These are phyloP conservation scores for Saccharum officinarum DNA, from an alignment of 176 grass and related monocot species.

Conservation along the genomic window DNA sequence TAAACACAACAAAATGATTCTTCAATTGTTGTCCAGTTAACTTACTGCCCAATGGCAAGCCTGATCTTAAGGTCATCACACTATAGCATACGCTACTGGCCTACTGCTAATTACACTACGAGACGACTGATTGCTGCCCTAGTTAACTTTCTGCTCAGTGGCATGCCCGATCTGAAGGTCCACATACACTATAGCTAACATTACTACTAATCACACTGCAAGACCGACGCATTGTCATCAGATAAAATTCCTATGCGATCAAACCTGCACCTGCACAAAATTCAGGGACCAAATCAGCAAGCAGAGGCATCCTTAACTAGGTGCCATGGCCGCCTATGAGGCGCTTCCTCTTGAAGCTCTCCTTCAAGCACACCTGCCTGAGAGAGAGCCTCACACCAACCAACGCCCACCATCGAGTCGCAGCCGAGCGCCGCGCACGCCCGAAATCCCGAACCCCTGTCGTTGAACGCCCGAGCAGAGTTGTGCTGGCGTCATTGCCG, in stretches of 20 bases:
- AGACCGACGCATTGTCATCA: not conserved
- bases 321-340: not conserved
- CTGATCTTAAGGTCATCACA: not conserved
- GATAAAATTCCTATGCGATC: not conserved
- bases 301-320: not conserved
- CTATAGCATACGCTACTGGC: not conserved
- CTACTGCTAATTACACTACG: not conserved
- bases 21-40: not conserved
- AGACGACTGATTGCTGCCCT: not conserved
- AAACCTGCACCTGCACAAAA: not conserved
- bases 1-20: not conserved
- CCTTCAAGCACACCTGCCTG: slow-evolving; percentile 66
- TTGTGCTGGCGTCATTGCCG: too few relatives aligned
- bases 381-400: slow-evolving; percentile 6
- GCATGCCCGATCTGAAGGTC: not conserved
- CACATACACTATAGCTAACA: not conserved
- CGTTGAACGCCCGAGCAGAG: too few relatives aligned
- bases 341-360: slow-evolving; percentile 39
- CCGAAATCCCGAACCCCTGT: too few relatives aligned
- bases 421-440: not conserved
- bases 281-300: not conserved
- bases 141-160: not conserved
- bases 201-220: not conserved
- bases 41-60: not conserved
- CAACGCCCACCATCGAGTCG: not conserved